Conservation (phyloP, 495 filamentous ascomycete species). For the Hapsidospora chrysogenum region DNA sequence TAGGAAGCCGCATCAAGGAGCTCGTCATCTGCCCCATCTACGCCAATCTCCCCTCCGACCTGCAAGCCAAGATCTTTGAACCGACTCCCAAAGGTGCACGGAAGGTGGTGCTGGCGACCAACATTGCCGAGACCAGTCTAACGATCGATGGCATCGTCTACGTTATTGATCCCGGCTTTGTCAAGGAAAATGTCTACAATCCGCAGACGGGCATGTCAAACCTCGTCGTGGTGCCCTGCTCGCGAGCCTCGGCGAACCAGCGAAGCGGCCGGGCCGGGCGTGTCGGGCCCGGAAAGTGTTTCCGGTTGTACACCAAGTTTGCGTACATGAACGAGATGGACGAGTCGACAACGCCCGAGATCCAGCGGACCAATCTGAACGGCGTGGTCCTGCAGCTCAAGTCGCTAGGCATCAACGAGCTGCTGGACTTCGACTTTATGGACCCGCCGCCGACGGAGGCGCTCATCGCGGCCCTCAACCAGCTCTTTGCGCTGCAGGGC, state of each 20-base stretch:
- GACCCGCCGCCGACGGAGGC: conserved; percentile 85
- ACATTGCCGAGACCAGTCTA: conserved; percentile 78
- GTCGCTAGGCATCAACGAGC: conserved; percentile 81
- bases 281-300: conserved; percentile 86
- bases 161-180: conserved; percentile 82
- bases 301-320: conserved; percentile 88
- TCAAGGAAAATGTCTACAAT: conserved; percentile 92
- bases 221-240: conserved; percentile 80
- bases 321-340: conserved; percentile 90
- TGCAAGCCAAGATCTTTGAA: conserved; percentile 81
- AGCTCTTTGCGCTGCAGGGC: conserved; percentile 81
- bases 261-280: conserved; percentile 83
- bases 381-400: conserved; percentile 75
- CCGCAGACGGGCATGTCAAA: conserved; percentile 83
- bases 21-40: conserved; percentile 81
- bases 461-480: conserved; percentile 77
- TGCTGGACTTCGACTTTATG: conserved; percentile 94
- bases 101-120: conserved; percentile 79
- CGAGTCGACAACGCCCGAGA: conserved; percentile 85
- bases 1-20: conserved; percentile 70
- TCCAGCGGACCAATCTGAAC: conserved; percentile 80
- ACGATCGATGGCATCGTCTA: conserved; percentile 88
- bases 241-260: conserved; percentile 88
- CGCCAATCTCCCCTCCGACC: conserved; percentile 70
- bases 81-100: conserved; percentile 64